These are phyloP conservation scores for Cochlearia excelsa DNA, from an alignment of 345 rosid species.

Conservation along the genomic window DNA sequence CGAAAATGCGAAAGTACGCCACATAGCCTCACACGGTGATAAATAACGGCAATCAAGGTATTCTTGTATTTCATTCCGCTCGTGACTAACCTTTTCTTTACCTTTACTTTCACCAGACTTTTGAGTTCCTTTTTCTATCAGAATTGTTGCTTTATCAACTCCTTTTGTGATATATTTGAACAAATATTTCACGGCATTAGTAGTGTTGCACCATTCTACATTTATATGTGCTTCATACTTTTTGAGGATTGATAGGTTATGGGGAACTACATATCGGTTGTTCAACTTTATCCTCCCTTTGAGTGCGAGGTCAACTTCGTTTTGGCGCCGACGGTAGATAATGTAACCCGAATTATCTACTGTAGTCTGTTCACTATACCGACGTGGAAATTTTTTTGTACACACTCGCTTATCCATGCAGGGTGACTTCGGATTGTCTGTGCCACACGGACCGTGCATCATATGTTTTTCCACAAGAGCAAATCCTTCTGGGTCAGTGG, in stretches of 20 bases:
- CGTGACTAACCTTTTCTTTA: neutral
- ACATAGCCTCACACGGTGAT: neutral
- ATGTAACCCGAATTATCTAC: neutral
- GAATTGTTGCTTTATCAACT: neutral
- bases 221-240: neutral
- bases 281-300: neutral
- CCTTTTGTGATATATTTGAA: neutral
- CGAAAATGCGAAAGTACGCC: neutral
- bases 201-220: neutral
- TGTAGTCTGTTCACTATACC: neutral
- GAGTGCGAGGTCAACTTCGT: neutral
- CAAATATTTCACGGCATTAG: neutral
- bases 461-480: neutral
- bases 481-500: neutral
- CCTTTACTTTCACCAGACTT: neutral
- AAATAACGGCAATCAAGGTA: neutral
- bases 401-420: neutral
- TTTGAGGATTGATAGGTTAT: neutral
- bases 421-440: neutral
- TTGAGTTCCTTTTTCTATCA: neutral
- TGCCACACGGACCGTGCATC: constrained; percentile 1
- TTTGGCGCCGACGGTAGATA: neutral
- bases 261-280: neutral
- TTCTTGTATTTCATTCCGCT: neutral
- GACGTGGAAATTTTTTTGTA: neutral